Conservation (phyloP, 148 eudicot species). For the Linanthus parryae region DNA sequence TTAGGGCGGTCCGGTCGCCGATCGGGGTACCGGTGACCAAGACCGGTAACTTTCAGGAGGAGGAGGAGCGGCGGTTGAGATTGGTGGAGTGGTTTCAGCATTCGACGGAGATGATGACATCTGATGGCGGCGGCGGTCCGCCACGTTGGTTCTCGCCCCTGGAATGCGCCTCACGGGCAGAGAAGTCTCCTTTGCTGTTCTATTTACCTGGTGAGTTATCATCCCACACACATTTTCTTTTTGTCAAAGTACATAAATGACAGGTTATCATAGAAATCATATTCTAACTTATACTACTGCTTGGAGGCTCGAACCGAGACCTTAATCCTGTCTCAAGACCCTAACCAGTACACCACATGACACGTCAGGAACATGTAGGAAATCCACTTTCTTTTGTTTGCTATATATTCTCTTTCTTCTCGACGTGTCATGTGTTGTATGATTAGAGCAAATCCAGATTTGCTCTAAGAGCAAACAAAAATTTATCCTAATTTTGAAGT, state of each 20-base stretch:
- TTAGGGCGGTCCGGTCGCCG: too few species aligned
- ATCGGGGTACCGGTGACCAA: too few species aligned
- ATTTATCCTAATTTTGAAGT: not conserved
- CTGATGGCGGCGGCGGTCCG: conserved; percentile 24
- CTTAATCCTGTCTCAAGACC: too few species aligned
- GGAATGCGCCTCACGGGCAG: conserved; percentile 17
- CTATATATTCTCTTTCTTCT: not conserved
- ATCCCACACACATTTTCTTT: not conserved
- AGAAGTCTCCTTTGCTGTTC: conserved; percentile 38
- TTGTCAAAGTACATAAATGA: not conserved
- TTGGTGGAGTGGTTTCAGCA: conserved; percentile 36
- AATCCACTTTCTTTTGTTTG: too few species aligned
- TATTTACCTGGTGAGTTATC: conserved; percentile 38
- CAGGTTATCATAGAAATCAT: not conserved
- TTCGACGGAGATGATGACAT: conserved; percentile 24
- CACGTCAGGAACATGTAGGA: too few species aligned
- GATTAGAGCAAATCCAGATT: too few species aligned
- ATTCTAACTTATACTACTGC: too few species aligned
- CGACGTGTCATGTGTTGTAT: not conserved
- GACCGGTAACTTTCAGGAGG: too few species aligned
- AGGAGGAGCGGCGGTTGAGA: conserved; percentile 4
- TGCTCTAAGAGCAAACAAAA: too few species aligned
- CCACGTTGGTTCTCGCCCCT: conserved; percentile 58
- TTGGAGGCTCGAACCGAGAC: not conserved
- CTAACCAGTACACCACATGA: too few species aligned